These are phyloP conservation scores for Yarrowia hollandica DNA, from an alignment of 805 yeast genomes.

Conservation along the genomic window DNA sequence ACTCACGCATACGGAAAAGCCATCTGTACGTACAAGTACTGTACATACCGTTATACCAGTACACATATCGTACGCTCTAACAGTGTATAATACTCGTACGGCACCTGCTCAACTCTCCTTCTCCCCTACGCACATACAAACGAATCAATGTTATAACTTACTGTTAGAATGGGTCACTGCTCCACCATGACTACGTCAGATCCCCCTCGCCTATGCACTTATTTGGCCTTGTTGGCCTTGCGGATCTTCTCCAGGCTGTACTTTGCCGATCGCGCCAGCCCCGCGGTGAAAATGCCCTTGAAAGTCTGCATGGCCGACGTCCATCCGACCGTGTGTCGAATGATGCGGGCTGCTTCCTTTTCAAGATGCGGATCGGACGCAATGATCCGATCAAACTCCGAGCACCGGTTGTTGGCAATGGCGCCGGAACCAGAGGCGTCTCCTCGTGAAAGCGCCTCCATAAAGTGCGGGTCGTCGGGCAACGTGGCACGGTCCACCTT, in stretches of 20 bases:
- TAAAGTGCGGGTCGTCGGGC: conserved; percentile 27
- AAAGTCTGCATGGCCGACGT: conserved; percentile 76
- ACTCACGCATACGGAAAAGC: too few species aligned
- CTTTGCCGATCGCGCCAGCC: conserved; percentile 63
- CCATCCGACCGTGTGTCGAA: conserved; percentile 58
- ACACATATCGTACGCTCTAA: too few species aligned
- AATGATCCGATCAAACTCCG: conserved; percentile 46
- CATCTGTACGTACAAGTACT: too few species aligned
- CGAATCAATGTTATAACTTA: conserved; percentile 15
- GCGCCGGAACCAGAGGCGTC: conserved; percentile 18
- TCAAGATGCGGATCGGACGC: conserved; percentile 48
- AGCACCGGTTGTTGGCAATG: conserved; percentile 33
- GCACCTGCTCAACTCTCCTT: too few species aligned
- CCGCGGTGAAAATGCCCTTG: conserved; percentile 89
- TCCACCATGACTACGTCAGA: too few species aligned
- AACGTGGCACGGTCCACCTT: conserved; percentile 11
- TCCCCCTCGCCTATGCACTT: too few species aligned
- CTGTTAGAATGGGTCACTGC: conserved; percentile 19
- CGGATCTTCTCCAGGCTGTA: conserved; percentile 73
- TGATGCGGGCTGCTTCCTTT: conserved; percentile 43
- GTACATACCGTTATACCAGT: too few species aligned
- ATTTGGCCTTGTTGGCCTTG: conserved; percentile 37
- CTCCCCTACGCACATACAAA: too few species aligned
- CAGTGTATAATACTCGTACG: too few species aligned
- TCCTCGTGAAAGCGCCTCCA: conserved; percentile 22